Evolutionary conservation across 164 flowering plant genomes (phyloP).

Genomic region (Cinnamomum micranthum): DNA sequence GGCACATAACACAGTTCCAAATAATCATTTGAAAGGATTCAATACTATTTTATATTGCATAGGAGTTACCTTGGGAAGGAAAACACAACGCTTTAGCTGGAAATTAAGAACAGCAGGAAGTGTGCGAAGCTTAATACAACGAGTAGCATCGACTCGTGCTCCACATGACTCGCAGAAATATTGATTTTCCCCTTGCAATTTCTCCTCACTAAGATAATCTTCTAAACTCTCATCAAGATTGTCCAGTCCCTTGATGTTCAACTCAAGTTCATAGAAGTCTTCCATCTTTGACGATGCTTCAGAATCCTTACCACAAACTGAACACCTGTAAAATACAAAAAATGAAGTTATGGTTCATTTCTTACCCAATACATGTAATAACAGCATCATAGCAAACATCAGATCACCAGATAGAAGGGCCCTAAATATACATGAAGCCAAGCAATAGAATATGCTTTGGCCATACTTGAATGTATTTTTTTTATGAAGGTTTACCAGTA

Average conservation of each 20-base stretch:
- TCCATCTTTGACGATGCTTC: constrained; percentile 91
- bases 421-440: not conserved
- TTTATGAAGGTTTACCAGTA: too few species aligned
- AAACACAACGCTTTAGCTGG: constrained; percentile 94
- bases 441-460: not conserved
- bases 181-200: constrained; percentile 90
- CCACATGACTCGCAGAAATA: constrained; percentile 86
- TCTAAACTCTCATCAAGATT: constrained; percentile 76
- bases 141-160: constrained; percentile 78
- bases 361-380: not conserved
- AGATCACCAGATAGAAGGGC: not conserved
- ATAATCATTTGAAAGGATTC: too few species aligned
- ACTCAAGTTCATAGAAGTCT: constrained; percentile 89
- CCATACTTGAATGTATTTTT: not conserved
- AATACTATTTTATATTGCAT: not conserved
- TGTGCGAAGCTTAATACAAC: constrained; percentile 76
- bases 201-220: constrained; percentile 80
- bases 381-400: not conserved
- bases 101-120: constrained; percentile 86
- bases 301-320: constrained; percentile 84
- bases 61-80: constrained; percentile 74
- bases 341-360: not conserved
- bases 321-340: constrained; percentile 50
- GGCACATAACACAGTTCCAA: too few species aligned
- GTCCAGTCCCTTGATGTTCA: constrained; percentile 84